Conservation (phyloP, 257 asterid genomes). For the Solanum clarkiae region DNA sequence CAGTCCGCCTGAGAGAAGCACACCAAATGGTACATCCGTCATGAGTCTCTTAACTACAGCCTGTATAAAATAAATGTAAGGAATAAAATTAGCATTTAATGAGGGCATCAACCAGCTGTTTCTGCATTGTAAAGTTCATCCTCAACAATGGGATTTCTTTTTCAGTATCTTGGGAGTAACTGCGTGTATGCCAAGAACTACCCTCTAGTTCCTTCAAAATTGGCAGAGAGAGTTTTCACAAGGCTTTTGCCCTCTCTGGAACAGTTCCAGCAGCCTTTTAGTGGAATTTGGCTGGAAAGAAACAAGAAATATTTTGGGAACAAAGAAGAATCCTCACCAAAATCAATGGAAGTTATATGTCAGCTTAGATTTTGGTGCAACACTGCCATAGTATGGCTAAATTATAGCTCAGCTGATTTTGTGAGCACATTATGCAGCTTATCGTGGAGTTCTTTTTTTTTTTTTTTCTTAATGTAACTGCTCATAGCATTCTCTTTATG, state of each 20-base stretch:
- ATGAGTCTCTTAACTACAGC: conserved; percentile 92
- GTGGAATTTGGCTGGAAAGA: neutral
- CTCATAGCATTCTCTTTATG: neutral
- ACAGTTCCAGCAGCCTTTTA: neutral
- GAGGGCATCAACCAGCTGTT: neutral
- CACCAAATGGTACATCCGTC: conserved; percentile 99
- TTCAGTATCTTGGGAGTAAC: neutral
- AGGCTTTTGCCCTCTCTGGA: neutral
- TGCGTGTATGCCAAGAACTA: neutral
- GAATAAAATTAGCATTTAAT: conserved; percentile 7
- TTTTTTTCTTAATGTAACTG: neutral
- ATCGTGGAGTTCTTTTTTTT: neutral
- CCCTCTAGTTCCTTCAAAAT: neutral
- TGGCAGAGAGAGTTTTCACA: neutral
- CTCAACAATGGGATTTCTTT: neutral
- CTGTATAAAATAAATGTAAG: conserved; percentile 21
- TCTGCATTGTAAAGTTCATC: neutral
- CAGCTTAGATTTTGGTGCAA: neutral
- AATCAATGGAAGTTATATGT: neutral
- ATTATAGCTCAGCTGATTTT: neutral
- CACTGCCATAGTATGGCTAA: neutral
- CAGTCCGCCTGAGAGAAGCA: conserved; percentile 95
- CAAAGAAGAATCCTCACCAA: neutral
- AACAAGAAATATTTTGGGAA: neutral
- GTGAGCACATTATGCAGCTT: neutral